Base-by-base conservation (phyloP, 2,329 filamentous ascomycete species). In the Neonectria coccinea region DNA sequence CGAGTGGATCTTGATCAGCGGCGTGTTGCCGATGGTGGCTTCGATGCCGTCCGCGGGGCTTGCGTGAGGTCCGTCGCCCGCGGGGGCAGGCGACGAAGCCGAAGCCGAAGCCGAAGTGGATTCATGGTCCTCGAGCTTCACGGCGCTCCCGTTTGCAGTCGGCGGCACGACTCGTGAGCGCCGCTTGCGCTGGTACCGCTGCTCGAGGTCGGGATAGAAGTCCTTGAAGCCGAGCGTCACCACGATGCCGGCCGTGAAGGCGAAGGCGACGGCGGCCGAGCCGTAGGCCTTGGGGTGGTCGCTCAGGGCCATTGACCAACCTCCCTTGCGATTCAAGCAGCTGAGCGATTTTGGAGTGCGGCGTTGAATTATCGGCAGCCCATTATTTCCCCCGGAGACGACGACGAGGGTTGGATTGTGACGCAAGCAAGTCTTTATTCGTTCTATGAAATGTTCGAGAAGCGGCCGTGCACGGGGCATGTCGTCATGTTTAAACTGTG, bases 21-120 rank as follows among this genome's bases (percentile, higher is more conserved):
- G 95, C 14, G 96, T 99, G 79, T 97, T 92, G 61, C 96, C 96
- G 76, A 99, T 98, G 76, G 92, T 93, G 50, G 91, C 92, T 78
- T 97, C 94, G 65, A 99, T 92, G 18, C 96, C 96, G 60, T 92
- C 87, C 14, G 89, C 88, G 60, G 95, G 57, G 42, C 71, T 63
- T 45, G 68, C 55, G 61, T 67, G 36, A 47, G 65, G 88, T 64
- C 66, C 36, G 7, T 58, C 51, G 66, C 57, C 59, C 62, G 52
- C 33, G 44, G n/a, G 76, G 70, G 39, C 74, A 54, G 31, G 68
- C 55, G 55, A 70, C 44, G 63, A 64, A 55, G 54, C 70, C 42
- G 63, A 64, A 55, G 69, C 59, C 57, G 69, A 67, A 50, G 65
- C 67, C 57, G 69, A 67, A 50, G 65, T 66, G 14, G 79, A 75